These are phyloP conservation scores for Trichocladium antarcticum DNA, from an alignment of 495 filamentous ascomycete species.

Conservation along the genomic window DNA sequence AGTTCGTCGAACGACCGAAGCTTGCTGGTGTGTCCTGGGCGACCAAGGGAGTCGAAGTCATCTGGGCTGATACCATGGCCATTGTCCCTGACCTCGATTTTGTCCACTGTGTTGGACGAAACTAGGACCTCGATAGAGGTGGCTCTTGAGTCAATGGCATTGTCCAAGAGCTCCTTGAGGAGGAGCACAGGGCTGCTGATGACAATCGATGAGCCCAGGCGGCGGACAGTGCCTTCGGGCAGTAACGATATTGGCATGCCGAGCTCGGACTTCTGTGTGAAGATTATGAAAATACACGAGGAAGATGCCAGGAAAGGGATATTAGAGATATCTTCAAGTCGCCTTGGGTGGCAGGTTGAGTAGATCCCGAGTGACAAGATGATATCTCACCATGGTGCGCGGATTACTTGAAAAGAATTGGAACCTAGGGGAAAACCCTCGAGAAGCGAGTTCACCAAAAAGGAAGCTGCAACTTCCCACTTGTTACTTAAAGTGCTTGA, in stretches of 20 bases:
- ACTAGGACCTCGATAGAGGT: slow-evolving; percentile 62
- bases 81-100: slow-evolving; percentile 86
- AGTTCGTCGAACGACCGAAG: slow-evolving; percentile 63
- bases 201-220: slow-evolving; percentile 60
- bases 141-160: slow-evolving; percentile 74
- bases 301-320: not conserved
- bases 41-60: slow-evolving; percentile 59
- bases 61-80: slow-evolving; percentile 65
- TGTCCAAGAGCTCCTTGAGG: slow-evolving; percentile 88
- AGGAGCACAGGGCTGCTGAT: slow-evolving; percentile 63
- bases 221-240: slow-evolving; percentile 49
- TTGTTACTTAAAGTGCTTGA: too few species aligned
- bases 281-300: not conserved
- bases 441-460: too few species aligned
- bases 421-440: too few species aligned
- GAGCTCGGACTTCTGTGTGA: not conserved
- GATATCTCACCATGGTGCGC: too few species aligned
- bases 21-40: slow-evolving; percentile 75
- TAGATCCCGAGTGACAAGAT: too few species aligned
- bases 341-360: not conserved
- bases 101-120: slow-evolving; percentile 63
- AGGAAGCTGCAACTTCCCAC: too few species aligned
- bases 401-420: too few species aligned
- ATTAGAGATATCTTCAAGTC: not conserved
- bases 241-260: slow-evolving; percentile 40